Evolutionary conservation across 2,329 filamentous ascomycete species (phyloP).

Genomic region (Sporothrix pseudoabietina): DNA sequence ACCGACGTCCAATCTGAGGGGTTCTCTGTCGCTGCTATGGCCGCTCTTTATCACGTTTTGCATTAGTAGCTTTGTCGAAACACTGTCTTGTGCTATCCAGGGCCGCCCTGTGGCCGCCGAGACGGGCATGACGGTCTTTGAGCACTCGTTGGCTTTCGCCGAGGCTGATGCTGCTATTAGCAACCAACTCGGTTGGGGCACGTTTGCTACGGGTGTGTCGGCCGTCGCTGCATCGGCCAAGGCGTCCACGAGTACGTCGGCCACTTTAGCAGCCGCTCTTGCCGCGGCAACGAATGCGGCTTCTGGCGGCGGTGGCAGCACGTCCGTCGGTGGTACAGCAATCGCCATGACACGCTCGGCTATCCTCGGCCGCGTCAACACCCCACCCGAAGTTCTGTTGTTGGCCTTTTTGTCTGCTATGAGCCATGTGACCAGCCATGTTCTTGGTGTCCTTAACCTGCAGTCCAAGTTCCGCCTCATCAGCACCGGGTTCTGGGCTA

Average conservation of each 20-base stretch:
- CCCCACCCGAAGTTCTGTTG: constrained; percentile 83
- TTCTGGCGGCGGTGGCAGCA: constrained; percentile 28
- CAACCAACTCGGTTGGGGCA: constrained; percentile 72
- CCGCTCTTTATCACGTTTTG: constrained; percentile 71
- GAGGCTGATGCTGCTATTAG: constrained; percentile 89
- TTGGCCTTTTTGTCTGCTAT: constrained; percentile 86
- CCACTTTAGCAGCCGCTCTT: constrained; percentile 39
- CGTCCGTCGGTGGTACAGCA: constrained; percentile 39
- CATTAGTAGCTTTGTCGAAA: constrained; percentile 85
- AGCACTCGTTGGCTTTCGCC: constrained; percentile 92
- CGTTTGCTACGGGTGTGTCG: constrained; percentile 50
- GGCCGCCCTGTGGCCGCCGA: constrained; percentile 78
- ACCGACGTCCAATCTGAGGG: constrained; percentile 60
- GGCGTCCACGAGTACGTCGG: constrained; percentile 38
- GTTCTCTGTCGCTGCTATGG: constrained; percentile 78
- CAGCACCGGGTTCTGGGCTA: constrained; percentile 85
- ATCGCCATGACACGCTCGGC: constrained; percentile 62
- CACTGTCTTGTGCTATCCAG: constrained; percentile 82
- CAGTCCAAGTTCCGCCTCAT: constrained; percentile 79
- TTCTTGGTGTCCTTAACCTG: constrained; percentile 76
- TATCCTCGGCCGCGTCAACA: constrained; percentile 80
- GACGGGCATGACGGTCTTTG: constrained; percentile 94
- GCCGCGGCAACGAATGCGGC: constrained; percentile 29
- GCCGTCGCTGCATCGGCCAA: background rate
- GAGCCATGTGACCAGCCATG: constrained; percentile 83